Evolutionary conservation across 148 eudicot species (phyloP).

Genomic region (Rhododendron mucronatum): DNA sequence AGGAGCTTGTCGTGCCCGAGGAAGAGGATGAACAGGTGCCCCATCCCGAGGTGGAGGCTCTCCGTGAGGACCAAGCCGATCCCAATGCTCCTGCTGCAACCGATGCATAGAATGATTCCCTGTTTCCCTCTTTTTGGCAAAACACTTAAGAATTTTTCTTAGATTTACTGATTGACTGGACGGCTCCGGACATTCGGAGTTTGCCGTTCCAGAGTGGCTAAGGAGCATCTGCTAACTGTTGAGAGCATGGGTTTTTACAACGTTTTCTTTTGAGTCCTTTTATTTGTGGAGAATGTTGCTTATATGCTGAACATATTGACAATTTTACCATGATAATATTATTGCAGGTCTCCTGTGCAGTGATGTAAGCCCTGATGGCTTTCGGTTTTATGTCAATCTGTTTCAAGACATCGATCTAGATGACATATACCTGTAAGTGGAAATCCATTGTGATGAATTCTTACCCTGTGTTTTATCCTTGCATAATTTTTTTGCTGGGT

Average conservation of each 20-base stretch:
- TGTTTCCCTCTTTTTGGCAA: too few species aligned
- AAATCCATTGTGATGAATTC: slow-evolving; percentile 6
- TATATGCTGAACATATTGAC: neutral
- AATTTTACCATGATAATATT: neutral
- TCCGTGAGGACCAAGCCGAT: too few species aligned
- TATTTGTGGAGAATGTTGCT: neutral
- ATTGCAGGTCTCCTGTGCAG: slow-evolving; percentile 87
- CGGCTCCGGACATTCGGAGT: too few species aligned
- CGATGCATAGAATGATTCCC: too few species aligned
- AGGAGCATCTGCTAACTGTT: slow-evolving; percentile 91
- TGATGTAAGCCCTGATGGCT: slow-evolving; percentile 96
- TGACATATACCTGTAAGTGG: slow-evolving; percentile 63
- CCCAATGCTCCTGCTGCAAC: too few species aligned
- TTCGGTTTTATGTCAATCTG: slow-evolving; percentile 80
- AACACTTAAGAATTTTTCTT: too few species aligned
- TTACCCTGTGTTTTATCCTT: neutral
- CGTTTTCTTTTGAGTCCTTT: neutral
- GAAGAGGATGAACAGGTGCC: too few species aligned
- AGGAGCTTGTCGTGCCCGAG: too few species aligned
- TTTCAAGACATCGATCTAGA: slow-evolving; percentile 65
- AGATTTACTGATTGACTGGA: too few species aligned
- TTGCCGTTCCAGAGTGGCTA: too few species aligned
- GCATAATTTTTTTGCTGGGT: neutral
- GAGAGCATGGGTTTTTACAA: slow-evolving; percentile 46
- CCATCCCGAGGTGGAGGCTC: too few species aligned